Percentiles rank a stretch among this genome's conserved stretches.
These are phyloP conservation scores for Cyphellophora europaea DNA, from an alignment of 2,329 filamentous ascomycete species.

Conservation along the genomic window DNA sequence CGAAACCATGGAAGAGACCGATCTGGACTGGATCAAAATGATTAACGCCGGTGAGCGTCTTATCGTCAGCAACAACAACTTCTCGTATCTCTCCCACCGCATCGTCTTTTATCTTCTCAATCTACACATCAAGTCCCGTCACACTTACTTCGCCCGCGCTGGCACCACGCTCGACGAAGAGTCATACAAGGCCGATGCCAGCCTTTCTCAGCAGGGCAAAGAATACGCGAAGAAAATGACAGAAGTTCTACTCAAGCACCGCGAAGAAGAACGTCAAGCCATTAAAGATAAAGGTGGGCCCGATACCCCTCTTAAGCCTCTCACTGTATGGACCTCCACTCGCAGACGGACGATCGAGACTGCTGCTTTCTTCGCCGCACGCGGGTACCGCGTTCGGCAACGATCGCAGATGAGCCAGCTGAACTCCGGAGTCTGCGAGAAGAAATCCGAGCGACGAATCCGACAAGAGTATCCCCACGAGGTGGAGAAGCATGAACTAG, in stretches of 20 bases:
- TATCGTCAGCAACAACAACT: conserved; percentile 93
- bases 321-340: conserved; percentile 93
- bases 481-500: conserved; percentile 81
- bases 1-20: conserved; percentile 88
- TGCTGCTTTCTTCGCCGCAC: conserved; percentile 65
- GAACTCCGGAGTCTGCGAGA: conserved; percentile 93
- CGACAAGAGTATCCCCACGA: conserved; percentile 79
- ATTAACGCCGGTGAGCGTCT: conserved; percentile 92
- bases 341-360: conserved; percentile 85
- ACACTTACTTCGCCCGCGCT: conserved; percentile 35
- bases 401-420: conserved; percentile 95
- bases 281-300: conserved; percentile 59
- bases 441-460: conserved; percentile 76
- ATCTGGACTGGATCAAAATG: conserved; percentile 98
- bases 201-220: conserved; percentile 68
- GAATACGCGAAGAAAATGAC: conserved; percentile 81
- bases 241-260: conserved; percentile 70
- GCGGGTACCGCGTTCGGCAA: conserved; percentile 79
- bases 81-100: conserved; percentile 90
- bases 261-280: conserved; percentile 67
- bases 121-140: conserved; percentile 76
- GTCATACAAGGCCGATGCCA: conserved; percentile 83
- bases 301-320: conserved; percentile 61
- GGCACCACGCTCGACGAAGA: conserved; percentile 82
- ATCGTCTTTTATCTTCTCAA: conserved; percentile 99